Evolutionary conservation across 2,329 filamentous ascomycete species (phyloP).

Genomic region (Nemania diffusa): DNA sequence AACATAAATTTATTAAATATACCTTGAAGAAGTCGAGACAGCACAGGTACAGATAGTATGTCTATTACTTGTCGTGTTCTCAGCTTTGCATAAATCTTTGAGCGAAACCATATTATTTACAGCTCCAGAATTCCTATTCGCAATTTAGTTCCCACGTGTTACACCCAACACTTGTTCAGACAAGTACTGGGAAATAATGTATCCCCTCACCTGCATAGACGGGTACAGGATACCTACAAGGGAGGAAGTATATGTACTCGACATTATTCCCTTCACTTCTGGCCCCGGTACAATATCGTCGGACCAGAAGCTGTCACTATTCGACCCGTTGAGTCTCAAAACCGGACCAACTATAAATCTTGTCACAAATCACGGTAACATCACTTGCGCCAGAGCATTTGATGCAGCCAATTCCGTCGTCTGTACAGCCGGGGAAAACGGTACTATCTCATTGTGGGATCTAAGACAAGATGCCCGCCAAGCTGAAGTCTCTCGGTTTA

Average conservation of each 20-base stretch:
- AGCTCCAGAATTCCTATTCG: too few relatives aligned
- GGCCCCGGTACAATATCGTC: conserved; percentile 73
- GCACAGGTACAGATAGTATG: neutral
- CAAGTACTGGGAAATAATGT: conserved; percentile 56
- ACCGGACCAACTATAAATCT: conserved; percentile 50
- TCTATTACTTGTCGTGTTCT: neutral
- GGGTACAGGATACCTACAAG: conserved; percentile 53
- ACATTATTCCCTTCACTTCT: conserved; percentile 62
- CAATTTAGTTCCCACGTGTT: too few relatives aligned
- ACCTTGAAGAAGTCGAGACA: neutral
- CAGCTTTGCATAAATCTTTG: neutral
- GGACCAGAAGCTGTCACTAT: conserved; percentile 74
- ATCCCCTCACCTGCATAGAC: conserved; percentile 54
- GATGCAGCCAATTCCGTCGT: conserved; percentile 64
- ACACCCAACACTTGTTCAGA: too few relatives aligned
- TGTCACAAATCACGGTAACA: conserved; percentile 66
- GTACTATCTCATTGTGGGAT: conserved; percentile 74
- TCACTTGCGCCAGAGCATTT: conserved; percentile 70
- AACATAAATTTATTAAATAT: neutral
- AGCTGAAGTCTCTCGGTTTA: conserved; percentile 55
- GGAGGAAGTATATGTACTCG: conserved; percentile 66
- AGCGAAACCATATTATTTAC: neutral
- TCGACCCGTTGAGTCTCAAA: conserved; percentile 68
- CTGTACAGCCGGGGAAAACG: conserved; percentile 78
- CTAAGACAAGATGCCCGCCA: conserved; percentile 58